Conservation (phyloP, 176 grass and related monocot species). For the Typha latifolia region DNA sequence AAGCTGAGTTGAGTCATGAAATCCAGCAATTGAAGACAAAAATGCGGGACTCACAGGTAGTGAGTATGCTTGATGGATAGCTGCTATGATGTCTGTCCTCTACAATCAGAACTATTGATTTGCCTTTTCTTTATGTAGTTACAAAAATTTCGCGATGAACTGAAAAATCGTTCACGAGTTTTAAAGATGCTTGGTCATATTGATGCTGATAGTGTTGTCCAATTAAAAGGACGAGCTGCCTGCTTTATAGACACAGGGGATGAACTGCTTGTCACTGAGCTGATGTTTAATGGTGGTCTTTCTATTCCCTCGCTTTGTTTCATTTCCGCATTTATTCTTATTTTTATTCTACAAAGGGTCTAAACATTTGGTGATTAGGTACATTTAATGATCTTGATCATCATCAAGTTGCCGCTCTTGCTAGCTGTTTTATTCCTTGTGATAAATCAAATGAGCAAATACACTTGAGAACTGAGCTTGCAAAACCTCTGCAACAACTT, state of each 20-base stretch:
- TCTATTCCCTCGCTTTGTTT: conserved; percentile 1
- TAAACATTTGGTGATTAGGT: conserved; percentile 27
- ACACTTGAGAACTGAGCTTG: conserved; percentile 84
- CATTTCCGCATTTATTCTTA: conserved; percentile 2
- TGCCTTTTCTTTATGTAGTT: conserved; percentile 38
- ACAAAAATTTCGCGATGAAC: conserved; percentile 97
- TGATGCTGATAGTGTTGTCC: conserved; percentile 86
- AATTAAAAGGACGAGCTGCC: conserved; percentile 88
- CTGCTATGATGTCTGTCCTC: background rate
- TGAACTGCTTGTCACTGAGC: conserved; percentile 94
- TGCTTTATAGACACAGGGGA: conserved; percentile 98
- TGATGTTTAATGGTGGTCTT: conserved; percentile 88
- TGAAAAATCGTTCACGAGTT: conserved; percentile 82
- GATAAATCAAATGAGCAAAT: conserved; percentile 98
- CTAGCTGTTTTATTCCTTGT: conserved; percentile 88
- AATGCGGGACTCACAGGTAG: conserved; percentile 90
- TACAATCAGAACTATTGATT: background rate
- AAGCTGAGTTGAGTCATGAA: conserved; percentile 91
- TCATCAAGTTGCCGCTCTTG: conserved; percentile 88
- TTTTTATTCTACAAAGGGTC: conserved; percentile 5
- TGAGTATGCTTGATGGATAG: background rate
- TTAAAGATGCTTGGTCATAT: conserved; percentile 98
- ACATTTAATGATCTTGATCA: conserved; percentile 99
- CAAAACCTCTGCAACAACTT: conserved; percentile 76
- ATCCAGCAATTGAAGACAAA: conserved; percentile 81